Base-by-base conservation (phyloP, 768 basidiomycete species). In the Mycena crocata region DNA sequence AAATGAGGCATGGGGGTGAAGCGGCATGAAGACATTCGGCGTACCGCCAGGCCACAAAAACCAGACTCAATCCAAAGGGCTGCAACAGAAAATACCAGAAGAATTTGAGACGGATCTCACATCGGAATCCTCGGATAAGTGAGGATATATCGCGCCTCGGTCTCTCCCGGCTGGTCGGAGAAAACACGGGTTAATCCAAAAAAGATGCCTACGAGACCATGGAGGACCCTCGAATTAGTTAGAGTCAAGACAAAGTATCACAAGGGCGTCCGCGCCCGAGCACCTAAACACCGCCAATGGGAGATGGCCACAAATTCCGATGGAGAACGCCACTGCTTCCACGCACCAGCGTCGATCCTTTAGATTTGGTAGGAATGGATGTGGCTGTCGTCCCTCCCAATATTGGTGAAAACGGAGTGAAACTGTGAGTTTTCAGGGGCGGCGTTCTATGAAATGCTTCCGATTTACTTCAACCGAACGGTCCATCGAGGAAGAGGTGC, bases 401-500 rank as follows among this genome's bases (percentile, higher is more conserved):
- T n/a, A n/a, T n/a, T n/a, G n/a, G 31, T 26, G 8, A 23, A 19
- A 31, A 28, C 26, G 32, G 9, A 23, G n/a, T 37, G 17, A 39
- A 52, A 34, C 14, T 10, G 14, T 17, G n/a, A 39, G 52, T 28
- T n/a, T 39, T 37, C 30, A n/a, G 34, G 24, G 32, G 5, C 17
- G 15, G 17, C n/a, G 32, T 54, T 54, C 32, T 9, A 15, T 49
- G 34, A 12, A 61, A 13, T 21, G n/a, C 26, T 61, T 40, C 39
- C 59, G n/a, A 49, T 17, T 48, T 23, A 63, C 17, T 63, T 42
- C 34, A 48, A 31, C 49, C 60, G 60, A 21, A n/a, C 44, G 44
- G 52, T 63, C 42, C 45, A 31, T 2, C 30, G 8, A 19, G 7
- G 48, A 48, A 48, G n/a, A n/a, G n/a, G n/a, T n/a, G n/a, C n/a